Percentiles rank a stretch among this genome's conserved stretches.
These are phyloP conservation scores for Ganoderma resinaceum DNA, from an alignment of 1,284 basidiomycete species.

Conservation along the genomic window DNA sequence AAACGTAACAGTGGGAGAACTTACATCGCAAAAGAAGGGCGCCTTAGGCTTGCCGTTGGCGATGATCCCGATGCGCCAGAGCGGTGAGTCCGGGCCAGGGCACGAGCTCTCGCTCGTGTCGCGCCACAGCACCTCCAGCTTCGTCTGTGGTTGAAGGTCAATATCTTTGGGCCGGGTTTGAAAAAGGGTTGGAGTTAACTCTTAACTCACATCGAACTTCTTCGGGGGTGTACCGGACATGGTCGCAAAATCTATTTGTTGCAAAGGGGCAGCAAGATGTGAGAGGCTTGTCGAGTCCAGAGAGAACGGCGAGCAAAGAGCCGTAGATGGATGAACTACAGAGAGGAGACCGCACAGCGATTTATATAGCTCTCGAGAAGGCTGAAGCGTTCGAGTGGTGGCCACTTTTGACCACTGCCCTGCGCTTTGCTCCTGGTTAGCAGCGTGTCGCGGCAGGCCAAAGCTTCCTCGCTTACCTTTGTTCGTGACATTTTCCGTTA, in stretches of 20 bases:
- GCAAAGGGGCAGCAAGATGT: background rate
- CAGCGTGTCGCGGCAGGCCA: background rate
- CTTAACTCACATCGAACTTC: background rate
- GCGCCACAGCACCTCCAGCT: background rate
- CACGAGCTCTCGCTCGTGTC: background rate
- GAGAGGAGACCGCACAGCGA: background rate
- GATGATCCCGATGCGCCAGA: background rate
- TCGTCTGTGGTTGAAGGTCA: background rate
- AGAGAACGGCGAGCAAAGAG: background rate
- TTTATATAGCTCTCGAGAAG: background rate
- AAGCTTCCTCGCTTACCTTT: background rate
- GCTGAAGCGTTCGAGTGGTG: background rate
- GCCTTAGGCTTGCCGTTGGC: background rate
- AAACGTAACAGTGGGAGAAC: background rate
- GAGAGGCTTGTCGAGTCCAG: background rate
- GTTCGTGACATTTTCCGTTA: background rate
- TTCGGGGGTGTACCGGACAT: background rate
- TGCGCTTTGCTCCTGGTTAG: background rate
- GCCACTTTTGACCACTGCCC: background rate
- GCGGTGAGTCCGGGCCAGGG: background rate
- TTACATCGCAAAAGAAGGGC: background rate
- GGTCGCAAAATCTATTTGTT: background rate
- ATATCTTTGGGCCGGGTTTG: too few species aligned
- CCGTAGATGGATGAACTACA: background rate
- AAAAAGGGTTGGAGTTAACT: background rate